These are phyloP conservation scores for Hypoxylon perforatum DNA, from an alignment of 495 filamentous ascomycete species.

Conservation along the genomic window DNA sequence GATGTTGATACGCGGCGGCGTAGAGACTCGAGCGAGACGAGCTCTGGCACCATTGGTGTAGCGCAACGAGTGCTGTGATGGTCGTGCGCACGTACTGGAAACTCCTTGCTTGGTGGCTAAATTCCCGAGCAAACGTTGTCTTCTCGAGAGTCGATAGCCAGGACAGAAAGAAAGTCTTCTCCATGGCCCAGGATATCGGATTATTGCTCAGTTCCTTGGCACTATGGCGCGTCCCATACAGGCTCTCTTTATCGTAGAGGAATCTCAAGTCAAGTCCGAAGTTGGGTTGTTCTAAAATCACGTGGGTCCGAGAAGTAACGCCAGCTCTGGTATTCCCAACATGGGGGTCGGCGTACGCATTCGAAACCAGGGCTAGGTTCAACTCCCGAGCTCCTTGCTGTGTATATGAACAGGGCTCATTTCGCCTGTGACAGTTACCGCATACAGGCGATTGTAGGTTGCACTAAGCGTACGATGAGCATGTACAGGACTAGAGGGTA, in stretches of 20 bases:
- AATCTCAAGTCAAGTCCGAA: background rate
- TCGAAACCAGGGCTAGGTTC: too few species aligned
- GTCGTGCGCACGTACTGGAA: constrained; percentile 22
- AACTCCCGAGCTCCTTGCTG: too few species aligned
- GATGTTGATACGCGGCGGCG: constrained; percentile 27
- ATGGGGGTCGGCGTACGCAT: background rate
- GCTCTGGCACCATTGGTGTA: constrained; percentile 22
- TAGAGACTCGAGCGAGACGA: constrained; percentile 8
- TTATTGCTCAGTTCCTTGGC: background rate
- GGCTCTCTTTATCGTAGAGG: background rate
- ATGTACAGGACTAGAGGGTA: constrained; percentile 31
- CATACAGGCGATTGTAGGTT: too few species aligned
- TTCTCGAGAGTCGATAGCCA: constrained; percentile 9
- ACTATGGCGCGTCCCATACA: background rate
- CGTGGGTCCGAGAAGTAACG: background rate
- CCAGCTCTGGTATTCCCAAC: background rate
- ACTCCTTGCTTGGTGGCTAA: constrained; percentile 14
- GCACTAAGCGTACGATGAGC: too few species aligned
- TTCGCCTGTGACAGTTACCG: too few species aligned
- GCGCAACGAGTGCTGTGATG: constrained; percentile 26
- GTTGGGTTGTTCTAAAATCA: background rate
- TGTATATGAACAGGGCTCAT: too few species aligned
- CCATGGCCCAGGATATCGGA: constrained; percentile 10
- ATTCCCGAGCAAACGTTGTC: constrained; percentile 2
- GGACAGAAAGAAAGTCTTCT: constrained; percentile 24